Evolutionary conservation across 1,284 basidiomycete species (phyloP).

Genomic region (Inonotus obliquus): DNA sequence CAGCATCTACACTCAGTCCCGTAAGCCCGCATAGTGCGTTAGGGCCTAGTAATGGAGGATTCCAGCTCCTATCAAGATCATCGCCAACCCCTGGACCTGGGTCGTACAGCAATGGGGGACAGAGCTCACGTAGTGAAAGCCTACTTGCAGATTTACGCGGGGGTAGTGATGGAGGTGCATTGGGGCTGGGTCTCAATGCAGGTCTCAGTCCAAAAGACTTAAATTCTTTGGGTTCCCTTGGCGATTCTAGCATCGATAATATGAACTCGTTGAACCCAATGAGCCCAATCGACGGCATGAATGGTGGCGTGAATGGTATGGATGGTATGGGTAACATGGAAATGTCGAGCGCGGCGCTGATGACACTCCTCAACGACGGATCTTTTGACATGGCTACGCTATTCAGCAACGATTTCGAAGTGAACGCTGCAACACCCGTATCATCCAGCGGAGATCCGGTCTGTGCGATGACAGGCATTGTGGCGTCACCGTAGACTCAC

Average conservation of each 20-base stretch:
- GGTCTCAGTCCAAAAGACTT: not conserved
- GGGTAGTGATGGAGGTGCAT: not conserved
- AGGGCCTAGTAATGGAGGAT: not conserved
- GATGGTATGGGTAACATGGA: constrained; percentile 6
- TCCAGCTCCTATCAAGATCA: not conserved
- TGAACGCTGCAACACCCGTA: not conserved
- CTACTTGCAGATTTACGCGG: not conserved
- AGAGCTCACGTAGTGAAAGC: not conserved
- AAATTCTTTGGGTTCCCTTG: not conserved
- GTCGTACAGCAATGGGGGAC: not conserved
- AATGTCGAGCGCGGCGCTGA: constrained; percentile 31
- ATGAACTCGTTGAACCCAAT: not conserved
- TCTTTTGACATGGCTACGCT: constrained; percentile 28
- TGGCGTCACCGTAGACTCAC: constrained; percentile 6
- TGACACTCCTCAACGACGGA: constrained; percentile 34
- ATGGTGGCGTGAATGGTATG: not conserved
- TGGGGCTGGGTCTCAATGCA: not conserved
- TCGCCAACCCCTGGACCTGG: not conserved
- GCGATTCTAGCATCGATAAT: not conserved
- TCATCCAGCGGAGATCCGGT: constrained; percentile 2
- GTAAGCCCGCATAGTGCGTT: not conserved
- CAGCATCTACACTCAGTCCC: not conserved
- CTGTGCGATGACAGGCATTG: constrained; percentile 7
- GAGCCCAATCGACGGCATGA: not conserved
- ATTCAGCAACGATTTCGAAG: constrained; percentile 20